Evolutionary conservation across 2,329 filamentous ascomycete species (phyloP), one percentile per base, ranked within the genome.

Genomic region (Chaetomiaceae sp.): DNA sequence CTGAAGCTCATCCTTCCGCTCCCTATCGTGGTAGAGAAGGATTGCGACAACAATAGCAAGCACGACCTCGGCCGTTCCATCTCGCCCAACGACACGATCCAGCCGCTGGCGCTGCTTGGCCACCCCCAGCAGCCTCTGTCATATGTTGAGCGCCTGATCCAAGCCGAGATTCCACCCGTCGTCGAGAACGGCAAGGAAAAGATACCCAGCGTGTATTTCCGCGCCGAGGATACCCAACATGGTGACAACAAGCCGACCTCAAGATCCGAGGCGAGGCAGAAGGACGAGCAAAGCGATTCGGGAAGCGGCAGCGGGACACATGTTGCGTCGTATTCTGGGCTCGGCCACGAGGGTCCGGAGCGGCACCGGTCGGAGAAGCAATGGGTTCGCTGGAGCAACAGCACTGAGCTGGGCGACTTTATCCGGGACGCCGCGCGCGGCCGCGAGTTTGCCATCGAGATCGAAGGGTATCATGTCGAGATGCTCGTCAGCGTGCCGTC

Each of bases 351-450:
- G 72, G 15, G 73, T 68, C 23, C 67, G 66, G 54, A 75, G 69
- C 34, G 62, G 39, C 25, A 62, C 4, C 66, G 70, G 5, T 72
- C 79, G 34, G 72, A 79, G 23, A 73, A 78, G 53, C 80, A 82
- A 50, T 94, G 92, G 74, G 89, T 96, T 2, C 84, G 90, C 27
- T 96, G 91, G 91, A 91, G 87, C 40, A 83, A 84, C 38, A 89
- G 85, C 27, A 96, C 91, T 1, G 91, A 96, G 67, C 87, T 96
- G 29, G 91, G 91, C 9, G 91, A 96, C 71, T 96, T 96, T 65
- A 94, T 96, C 60, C 84, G 90, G 8, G 91, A 96, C 66, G 91
- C 91, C 0, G 89, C 91, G 0, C 78, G 89, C 3, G 89, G 88
- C 0, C 83, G 88, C 51, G 89, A 95, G 65, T 96, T 96, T 65